These are phyloP conservation scores for Neophaeococcomyces mojaviensis DNA, from an alignment of 2,329 filamentous ascomycete species.

Conservation along the genomic window DNA sequence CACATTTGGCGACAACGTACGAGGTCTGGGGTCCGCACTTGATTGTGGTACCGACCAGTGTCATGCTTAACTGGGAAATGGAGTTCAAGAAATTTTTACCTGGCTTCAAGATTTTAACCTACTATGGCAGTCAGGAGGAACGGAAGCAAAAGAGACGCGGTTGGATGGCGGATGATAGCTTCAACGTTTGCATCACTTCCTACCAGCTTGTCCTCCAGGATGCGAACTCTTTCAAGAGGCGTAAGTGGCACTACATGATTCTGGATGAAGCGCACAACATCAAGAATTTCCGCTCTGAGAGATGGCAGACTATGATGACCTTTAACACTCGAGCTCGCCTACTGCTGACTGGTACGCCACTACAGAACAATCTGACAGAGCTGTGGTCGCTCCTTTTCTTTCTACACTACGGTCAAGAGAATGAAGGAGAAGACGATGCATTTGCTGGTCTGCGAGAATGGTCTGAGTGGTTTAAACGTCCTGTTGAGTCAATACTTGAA, in stretches of 20 bases:
- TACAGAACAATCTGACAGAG: constrained; percentile 95
- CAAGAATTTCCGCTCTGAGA: constrained; percentile 97
- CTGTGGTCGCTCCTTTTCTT: constrained; percentile 97
- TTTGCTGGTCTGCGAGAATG: constrained; percentile 96
- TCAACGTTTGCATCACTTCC: constrained; percentile 96
- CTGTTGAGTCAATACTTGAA: constrained; percentile 91
- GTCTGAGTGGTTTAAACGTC: constrained; percentile 89
- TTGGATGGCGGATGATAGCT: constrained; percentile 87
- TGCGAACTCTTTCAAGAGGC: constrained; percentile 83
- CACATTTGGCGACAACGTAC: constrained; percentile 83
- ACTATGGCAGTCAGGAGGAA: constrained; percentile 91
- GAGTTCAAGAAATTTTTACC: constrained; percentile 98
- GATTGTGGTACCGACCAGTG: constrained; percentile 92
- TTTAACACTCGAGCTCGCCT: constrained; percentile 86
- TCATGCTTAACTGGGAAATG: constrained; percentile 99
- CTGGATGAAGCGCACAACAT: constrained; percentile 98
- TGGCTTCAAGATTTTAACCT: constrained; percentile 94
- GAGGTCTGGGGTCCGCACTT: constrained; percentile 93
- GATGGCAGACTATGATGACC: constrained; percentile 90
- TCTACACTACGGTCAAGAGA: constrained; percentile 75
- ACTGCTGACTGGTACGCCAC: constrained; percentile 82
- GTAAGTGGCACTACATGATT: constrained; percentile 96
- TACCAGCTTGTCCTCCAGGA: constrained; percentile 96
- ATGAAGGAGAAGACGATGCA: constrained; percentile 69
- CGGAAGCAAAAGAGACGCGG: constrained; percentile 82